These are phyloP conservation scores for Corylus americana DNA, from an alignment of 306 rosid genomes.

Conservation along the genomic window DNA sequence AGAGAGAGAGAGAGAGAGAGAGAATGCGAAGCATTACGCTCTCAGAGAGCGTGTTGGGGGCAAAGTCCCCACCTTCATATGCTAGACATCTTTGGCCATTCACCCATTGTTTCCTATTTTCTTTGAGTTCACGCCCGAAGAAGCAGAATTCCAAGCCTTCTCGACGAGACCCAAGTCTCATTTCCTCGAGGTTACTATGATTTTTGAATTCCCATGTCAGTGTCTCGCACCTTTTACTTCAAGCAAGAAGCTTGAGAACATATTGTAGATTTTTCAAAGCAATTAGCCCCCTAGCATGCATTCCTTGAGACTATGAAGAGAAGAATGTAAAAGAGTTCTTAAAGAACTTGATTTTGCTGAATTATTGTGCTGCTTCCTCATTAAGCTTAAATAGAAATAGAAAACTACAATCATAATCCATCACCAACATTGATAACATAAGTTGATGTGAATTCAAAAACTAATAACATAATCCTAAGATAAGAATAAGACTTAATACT, in stretches of 20 bases:
- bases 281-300: background rate
- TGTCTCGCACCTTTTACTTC: background rate
- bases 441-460: no score
- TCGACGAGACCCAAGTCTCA: constrained; percentile 32
- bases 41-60: constrained; percentile 38
- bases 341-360: no score
- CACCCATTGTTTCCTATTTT: constrained; percentile 28
- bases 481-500: no score
- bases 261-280: background rate
- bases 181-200: constrained; percentile 36
- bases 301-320: background rate
- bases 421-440: no score
- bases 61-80: constrained; percentile 38
- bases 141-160: constrained; percentile 37
- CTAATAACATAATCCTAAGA: no score
- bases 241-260: background rate
- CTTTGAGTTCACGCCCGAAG: constrained; percentile 35
- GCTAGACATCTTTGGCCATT: constrained; percentile 43
- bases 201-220: constrained; percentile 1
- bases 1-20: background rate
- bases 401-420: no score
- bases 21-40: constrained; percentile 59
- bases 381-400: no score
- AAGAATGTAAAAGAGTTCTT: background rate
- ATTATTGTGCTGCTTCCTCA: no score